Evolutionary conservation across 2,329 filamentous ascomycete species (phyloP), one percentile per base, ranked within the genome.

Genomic region (Dryadomyces quercivorus): DNA sequence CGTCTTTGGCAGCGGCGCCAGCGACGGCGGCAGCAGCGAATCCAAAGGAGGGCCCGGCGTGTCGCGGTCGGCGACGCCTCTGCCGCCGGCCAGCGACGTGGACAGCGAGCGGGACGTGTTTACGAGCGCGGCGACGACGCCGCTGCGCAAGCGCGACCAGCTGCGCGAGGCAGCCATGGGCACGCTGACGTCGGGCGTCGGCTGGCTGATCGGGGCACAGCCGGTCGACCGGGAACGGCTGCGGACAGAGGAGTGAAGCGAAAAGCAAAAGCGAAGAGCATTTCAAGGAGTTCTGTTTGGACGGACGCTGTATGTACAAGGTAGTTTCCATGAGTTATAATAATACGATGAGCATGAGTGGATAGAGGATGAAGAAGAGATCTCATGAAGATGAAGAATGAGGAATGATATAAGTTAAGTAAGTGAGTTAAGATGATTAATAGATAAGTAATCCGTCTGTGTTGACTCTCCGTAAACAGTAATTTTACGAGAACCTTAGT

Each of bases 81-180:
- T 18, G 38, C 36, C 22, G 21, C 45, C n/a, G 43, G 56, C 31
- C 22, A 51, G 18, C 50, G 54, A 44, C n/a, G 51, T 50, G 47
- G 50, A 59, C 48, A 51, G 52, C 21, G 36, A 34, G 8, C 26
- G 26, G 8, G 26, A 31, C 26, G 26, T 31, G 26, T 31, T 31
- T 8, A 31, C 4, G 4, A 13, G 36, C 18, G 50, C 21, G 59
- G 52, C 45, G 9, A 21, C 49, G 22, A 59, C 55, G 50, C 58
- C 69, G 55, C 73, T 79, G 42, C 77, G 87, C 61, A 91, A 84
- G 72, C 76, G 88, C 61, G 88, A 92, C 65, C 84, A 85, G 66
- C 63, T 86, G 44, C 73, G 80, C 59, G 82, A 85, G 57, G 82
- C 76, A 40, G 82, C 83, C 9, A 80, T 84, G 54, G 81, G 80